A percentile compares a stretch with the other conserved stretches of the same genome.
phyloP scores from a whole-genome alignment of 1,284 basidiomycete species.

The Pseudozyma thailandica region DNA sequence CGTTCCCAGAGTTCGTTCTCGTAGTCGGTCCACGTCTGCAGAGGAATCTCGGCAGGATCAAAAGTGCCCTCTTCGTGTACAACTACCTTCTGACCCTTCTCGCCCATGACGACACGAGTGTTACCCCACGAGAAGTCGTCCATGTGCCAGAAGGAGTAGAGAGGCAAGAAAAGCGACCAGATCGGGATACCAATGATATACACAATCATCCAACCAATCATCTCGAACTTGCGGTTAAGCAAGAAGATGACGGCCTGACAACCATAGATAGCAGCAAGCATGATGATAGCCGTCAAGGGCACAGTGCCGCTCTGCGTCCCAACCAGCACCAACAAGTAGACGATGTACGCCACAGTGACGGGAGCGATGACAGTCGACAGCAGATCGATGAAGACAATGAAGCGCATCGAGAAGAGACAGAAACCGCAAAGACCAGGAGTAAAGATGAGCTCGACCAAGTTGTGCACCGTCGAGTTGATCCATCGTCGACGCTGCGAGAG shows the following conservation, averaged over 20 bases:
- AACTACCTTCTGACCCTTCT: constrained; percentile 83
- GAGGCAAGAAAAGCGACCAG: constrained; percentile 90
- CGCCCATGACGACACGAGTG: constrained; percentile 91
- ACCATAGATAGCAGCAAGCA: constrained; percentile 93
- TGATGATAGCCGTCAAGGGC: constrained; percentile 78
- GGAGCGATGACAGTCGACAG: constrained; percentile 81
- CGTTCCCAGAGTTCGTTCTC: constrained; percentile 62
- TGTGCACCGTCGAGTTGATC: constrained; percentile 99
- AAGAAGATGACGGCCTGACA: constrained; percentile 69
- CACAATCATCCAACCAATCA: constrained; percentile 65
- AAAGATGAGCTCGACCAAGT: constrained; percentile 90
- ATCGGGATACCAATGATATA: constrained; percentile 80
- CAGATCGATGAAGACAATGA: constrained; percentile 95
- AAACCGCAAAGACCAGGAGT: constrained; percentile 94
- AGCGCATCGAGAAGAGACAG: constrained; percentile 93
- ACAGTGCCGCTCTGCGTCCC: constrained; percentile 55
- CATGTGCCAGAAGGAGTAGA: constrained; percentile 99
- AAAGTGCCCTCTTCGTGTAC: constrained; percentile 96
- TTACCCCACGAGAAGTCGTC: constrained; percentile 96
- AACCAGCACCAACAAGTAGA: constrained; percentile 72
- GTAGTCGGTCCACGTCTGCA: constrained; percentile 94
- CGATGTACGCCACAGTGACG: constrained; percentile 80
- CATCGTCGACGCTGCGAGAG: constrained; percentile 97
- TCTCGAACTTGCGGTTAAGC: constrained; percentile 67
- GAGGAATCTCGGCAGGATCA: constrained; percentile 93